These are phyloP conservation scores for Kingdonia uniflora DNA, from an alignment of 164 flowering plant genomes.

Conservation along the genomic window DNA sequence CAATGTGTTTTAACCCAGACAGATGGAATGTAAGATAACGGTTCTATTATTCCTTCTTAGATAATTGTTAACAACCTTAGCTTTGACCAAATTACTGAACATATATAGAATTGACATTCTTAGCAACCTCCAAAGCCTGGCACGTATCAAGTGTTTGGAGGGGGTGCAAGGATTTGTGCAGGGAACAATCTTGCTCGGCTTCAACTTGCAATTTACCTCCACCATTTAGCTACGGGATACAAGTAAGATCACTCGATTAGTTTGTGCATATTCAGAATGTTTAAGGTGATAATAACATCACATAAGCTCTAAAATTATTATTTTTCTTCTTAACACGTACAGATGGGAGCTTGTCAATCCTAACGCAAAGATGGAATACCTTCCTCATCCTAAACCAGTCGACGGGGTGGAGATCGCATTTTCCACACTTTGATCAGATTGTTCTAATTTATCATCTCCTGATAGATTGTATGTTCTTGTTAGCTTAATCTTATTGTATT, in stretches of 20 bases:
- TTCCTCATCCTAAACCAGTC: slow-evolving; percentile 26
- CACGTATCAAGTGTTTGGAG: slow-evolving; percentile 37
- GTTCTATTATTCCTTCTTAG: background rate
- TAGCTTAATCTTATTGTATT: no score
- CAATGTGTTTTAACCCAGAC: slow-evolving; percentile 49
- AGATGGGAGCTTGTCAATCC: slow-evolving; percentile 38
- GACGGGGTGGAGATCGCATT: slow-evolving; percentile 30
- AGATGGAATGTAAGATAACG: slow-evolving; percentile 41
- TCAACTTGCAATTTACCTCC: slow-evolving; percentile 35
- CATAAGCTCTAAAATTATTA: no score
- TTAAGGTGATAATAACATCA: background rate
- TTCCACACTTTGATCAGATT: slow-evolving; percentile 8
- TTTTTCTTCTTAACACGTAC: background rate
- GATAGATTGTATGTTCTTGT: no score
- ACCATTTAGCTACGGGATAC: slow-evolving; percentile 40
- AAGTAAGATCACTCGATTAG: slow-evolving; percentile 19
- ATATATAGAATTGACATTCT: background rate
- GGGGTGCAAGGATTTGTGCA: slow-evolving; percentile 35
- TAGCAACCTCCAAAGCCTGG: slow-evolving; percentile 22
- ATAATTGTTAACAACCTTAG: background rate
- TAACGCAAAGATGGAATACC: slow-evolving; percentile 21
- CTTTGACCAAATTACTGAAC: background rate
- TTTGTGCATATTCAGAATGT: background rate
- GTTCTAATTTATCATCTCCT: background rate
- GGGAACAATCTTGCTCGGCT: slow-evolving; percentile 48